Evolutionary conservation across 176 grass and related monocot genomes (phyloP), one percentile per base, ranked within the genome.

Genomic region (Tuctoria greenei): DNA sequence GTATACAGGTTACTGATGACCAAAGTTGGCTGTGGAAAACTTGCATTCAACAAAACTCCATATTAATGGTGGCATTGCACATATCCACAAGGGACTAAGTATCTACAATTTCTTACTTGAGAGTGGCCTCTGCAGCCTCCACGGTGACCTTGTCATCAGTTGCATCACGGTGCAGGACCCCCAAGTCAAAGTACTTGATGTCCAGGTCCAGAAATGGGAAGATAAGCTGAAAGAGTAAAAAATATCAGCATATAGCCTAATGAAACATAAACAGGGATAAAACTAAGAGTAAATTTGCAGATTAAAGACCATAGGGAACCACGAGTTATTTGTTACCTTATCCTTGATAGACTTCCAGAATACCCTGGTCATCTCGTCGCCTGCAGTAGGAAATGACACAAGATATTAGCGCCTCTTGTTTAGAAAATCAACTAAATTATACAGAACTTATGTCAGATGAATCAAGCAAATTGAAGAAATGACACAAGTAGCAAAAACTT

Each of bases 311-410:
- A 49, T 23, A 17, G 17, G 61, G 26, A 78, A 2, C 2, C 21
- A 75, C 18, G 13, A 17, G 36, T 26, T 64, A 61, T 85, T 26
- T 20, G 66, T 68, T 80, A 97, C 93, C 93, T 97, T 97, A 23
- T 97, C 88, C 85, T 97, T 97, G 39, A 97, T 97, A 64, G 83
- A 97, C 78, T 97, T 45, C 93, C 93, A 97, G 81, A 97, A 97
- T 38, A 97, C 36, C 74, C 93, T 85, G 50, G 93, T 97, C 93
- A 97, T 97, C 83, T 97, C 93, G 87, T 97, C 93, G 23, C 93
- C 93, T 97, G 68, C 47, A 67, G 59, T 55, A 75, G 21, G 58
- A 55, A 55, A 55, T 63, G 64, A 51, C 24, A 72, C 57, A 24
- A 67, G 26, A n/a, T 46, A 77, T 86, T 21, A 81, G 71, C 20